Base-by-base conservation (phyloP, 78 protist genomes). In the Andalucia godoyi region DNA sequence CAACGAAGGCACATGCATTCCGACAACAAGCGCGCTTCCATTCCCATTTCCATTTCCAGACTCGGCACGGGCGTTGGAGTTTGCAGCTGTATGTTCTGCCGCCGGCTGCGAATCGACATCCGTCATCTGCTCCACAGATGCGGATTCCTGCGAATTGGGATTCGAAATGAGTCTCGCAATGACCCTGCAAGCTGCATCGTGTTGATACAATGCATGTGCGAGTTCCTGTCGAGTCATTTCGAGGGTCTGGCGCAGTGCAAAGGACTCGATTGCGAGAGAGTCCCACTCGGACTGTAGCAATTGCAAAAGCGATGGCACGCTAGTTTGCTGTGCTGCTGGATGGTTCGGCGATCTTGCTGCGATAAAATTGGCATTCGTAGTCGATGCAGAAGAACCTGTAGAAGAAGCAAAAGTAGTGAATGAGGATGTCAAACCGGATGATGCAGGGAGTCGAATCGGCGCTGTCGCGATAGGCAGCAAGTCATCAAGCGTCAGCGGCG, bases 161-260 rank as follows among this genome's bases (percentile, higher is more conserved):
- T n/a, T n/a, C n/a, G n/a, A n/a, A 23, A 74, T 67, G 13, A 96
- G 67, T 17, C 97, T 65, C 0, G 98, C 98, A 60, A 96, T 93
- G 32, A 95, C 97, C 10, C 99, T 76, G 79, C 97, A 91, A 0
- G 99, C 95, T 0, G 98, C 99, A 36, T 96, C 99, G 70, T 96
- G 89, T 80, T 94, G 94, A 54, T 93, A 96, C 55, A 96, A 77
- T 0, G 96, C 57, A 46, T 93, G 95, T 1, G 96, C 57, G 8
- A 96, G 89, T 52, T 94, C 96, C 46, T 85, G 87, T 23, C 95
- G 65, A 4, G 43, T 41, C 40, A 21, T 39, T 36, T 84, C 90
- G 25, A 85, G 80, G 63, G 89, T 93, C 72, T 89, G 60, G 61
- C 86, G 87, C 57, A 94, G 73, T 39, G 60, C 12, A 46, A 36